Percentiles rank a stretch among this genome's conserved stretches.
Conservation (phyloP, 192 early-diverging fungal genomes). For the Coemansia sp. region DNA sequence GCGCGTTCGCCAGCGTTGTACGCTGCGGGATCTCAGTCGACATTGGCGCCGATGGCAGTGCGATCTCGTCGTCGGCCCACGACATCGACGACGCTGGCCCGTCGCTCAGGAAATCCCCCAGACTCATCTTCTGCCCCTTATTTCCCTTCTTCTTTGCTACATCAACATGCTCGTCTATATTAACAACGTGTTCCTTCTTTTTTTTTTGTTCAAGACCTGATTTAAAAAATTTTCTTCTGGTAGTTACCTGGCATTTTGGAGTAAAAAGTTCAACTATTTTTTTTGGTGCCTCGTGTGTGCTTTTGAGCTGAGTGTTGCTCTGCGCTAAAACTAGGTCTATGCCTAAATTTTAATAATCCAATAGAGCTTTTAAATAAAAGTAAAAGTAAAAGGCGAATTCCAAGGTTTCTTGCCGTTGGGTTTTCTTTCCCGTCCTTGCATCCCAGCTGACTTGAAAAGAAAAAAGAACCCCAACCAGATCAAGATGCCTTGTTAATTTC, state of each 20-base stretch:
- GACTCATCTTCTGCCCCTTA: constrained; percentile 70
- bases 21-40: constrained; percentile 8
- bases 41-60: constrained; percentile 78
- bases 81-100: constrained; percentile 40
- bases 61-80: constrained; percentile 93
- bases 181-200: neutral
- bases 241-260: neutral
- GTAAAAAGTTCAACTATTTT: too few relatives aligned
- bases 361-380: neutral
- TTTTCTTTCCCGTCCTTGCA: neutral
- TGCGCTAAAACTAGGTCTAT: neutral
- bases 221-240: too few relatives aligned
- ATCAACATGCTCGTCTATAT: neutral
- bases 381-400: neutral
- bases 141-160: constrained; percentile 72
- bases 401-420: too few relatives aligned
- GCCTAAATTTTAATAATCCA: neutral
- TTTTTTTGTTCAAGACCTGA: neutral
- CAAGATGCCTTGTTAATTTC: neutral
- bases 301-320: neutral
- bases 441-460: neutral
- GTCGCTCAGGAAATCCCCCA: constrained; percentile 68
- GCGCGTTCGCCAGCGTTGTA: constrained; percentile 34
- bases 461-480: neutral
- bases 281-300: too few relatives aligned